Base-by-base conservation (phyloP, 371 early-diverging fungal species). In the Mortierella sp. region DNA sequence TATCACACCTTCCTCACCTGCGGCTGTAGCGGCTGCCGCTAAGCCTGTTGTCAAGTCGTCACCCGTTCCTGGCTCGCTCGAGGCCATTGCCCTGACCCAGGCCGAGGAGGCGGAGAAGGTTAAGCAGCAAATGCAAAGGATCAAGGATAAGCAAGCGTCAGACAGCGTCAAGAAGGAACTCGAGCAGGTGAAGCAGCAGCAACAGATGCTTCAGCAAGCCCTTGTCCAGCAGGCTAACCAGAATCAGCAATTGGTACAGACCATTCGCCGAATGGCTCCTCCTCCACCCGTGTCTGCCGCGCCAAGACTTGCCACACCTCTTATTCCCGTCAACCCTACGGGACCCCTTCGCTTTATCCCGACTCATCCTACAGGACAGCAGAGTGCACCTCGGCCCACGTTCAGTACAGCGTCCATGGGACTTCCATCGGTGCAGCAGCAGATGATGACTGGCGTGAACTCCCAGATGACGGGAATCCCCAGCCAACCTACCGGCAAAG, bases 401-500 rank as follows among this genome's bases (percentile, higher is more conserved):
- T 79, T 51, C 27, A 68, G 62, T 59, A 71, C 79, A 2, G 60
- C 61, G 19, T 70, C 47, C 39, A 75, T 55, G 32, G 72, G 63
- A 50, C 56, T 79, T 19, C 76, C 64, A 32, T 31, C 70, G 21
- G 19, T 67, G 53, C 71, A 76, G 47, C 68, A 78, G 55, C 68
- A 78, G 55, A 73, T 66, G 62, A 66, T 54, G 70, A 73, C 63
- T 30, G 73, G 63, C 6, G 37, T 63, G 27, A 59, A 43, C 50
- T 69, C 56, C 49, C 75, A 72, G 46, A 56, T 70, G 60, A 64
- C 76, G 4, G 79, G 79, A 2, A 57, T 82, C 44, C 63, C 61
- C 43, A 59, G 62, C 19, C 87, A 86, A 54, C 67, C 81, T 27
- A 86, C 87, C 8, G 87, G 85, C 47, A 51, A 46, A 26, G 83